Percentiles rank a stretch among this genome's conserved stretches.
These are phyloP conservation scores for Penicillium daleae DNA, from an alignment of 495 filamentous ascomycete genomes.

Conservation along the genomic window DNA sequence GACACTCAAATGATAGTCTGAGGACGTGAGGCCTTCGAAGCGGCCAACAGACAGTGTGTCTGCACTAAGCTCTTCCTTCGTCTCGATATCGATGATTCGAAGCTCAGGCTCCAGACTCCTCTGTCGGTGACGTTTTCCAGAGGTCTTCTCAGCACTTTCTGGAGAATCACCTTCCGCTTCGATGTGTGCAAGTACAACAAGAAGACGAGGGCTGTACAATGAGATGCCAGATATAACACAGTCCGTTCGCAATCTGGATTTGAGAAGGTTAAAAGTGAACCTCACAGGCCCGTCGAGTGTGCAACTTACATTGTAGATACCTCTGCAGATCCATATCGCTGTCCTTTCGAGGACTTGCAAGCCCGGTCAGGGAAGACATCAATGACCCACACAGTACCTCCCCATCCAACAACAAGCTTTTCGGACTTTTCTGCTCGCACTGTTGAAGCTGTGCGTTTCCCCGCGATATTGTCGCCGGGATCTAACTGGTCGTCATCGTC, in stretches of 20 bases:
- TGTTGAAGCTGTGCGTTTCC: slow-evolving; percentile 20
- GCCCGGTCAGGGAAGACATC: slow-evolving; percentile 82
- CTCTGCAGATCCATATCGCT: slow-evolving; percentile 77
- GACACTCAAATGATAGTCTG: slow-evolving; percentile 88
- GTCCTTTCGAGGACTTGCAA: slow-evolving; percentile 71
- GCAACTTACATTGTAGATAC: slow-evolving; percentile 81
- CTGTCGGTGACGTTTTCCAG: slow-evolving; percentile 62
- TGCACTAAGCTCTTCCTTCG: slow-evolving; percentile 76
- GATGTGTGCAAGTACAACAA: slow-evolving; percentile 89
- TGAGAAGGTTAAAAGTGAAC: not conserved
- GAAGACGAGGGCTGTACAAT: slow-evolving; percentile 88
- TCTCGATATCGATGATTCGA: slow-evolving; percentile 83
- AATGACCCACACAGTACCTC: slow-evolving; percentile 92
- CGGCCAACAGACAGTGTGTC: slow-evolving; percentile 82
- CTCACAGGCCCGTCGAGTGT: slow-evolving; percentile 13
- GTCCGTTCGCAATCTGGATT: slow-evolving; percentile 80
- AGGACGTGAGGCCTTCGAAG: slow-evolving; percentile 82
- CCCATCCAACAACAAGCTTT: slow-evolving; percentile 92
- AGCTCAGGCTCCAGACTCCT: slow-evolving; percentile 85
- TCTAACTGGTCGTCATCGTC: slow-evolving; percentile 62
- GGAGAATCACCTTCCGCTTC: slow-evolving; percentile 65
- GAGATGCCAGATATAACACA: slow-evolving; percentile 97
- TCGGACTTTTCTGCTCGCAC: slow-evolving; percentile 56
- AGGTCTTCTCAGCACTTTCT: slow-evolving; percentile 39
- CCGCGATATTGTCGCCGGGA: slow-evolving; percentile 40